Base-by-base conservation (phyloP, 768 basidiomycete species). In the Suillus brevipes region DNA sequence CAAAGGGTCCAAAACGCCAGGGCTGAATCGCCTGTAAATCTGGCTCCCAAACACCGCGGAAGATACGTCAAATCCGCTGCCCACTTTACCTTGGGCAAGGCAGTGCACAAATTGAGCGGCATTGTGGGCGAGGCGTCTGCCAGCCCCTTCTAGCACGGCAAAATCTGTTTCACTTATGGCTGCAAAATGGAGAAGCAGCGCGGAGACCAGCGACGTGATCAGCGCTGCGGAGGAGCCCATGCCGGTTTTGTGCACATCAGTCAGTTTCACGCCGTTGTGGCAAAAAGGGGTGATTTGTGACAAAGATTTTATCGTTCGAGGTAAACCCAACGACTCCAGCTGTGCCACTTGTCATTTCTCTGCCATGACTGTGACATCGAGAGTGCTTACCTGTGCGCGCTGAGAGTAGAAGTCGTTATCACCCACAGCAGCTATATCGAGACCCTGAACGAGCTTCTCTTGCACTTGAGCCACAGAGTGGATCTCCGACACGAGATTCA, bases 401-500 rank as follows among this genome's bases (percentile, higher is more conserved):
- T 99, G 97, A 5, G 96, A 97, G 79, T 99, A 99, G 71, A 99
- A 99, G 75, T 99, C 97, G 71, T 99, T 99, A 76, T 95, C 95
- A 12, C 95, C 97, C 34, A 89, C 86, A 69, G 98, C 91, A 45
- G 85, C 86, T 67, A 98, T 88, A 68, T 92, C 85, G 64, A 97
- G 80, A 37, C 88, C 90, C 16, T 74, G 71, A 3, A 79, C 73
- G 6, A 94, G 76, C 4, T 75, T 53, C 52, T 79, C 75, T 40
- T 78, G 74, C 69, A 87, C 68, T 55, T 65, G 61, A n/a, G 77
- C 67, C 37, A 77, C 69, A 25, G 85, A 85, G 60, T 80, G 83
- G 56, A 83, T 77, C 71, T 94, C 91, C 37, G 81, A 78, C 3
- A 87, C 87, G 45, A 95, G 78, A n/a, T 82, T 74, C 52, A 97